Evolutionary conservation across 192 early-diverging fungal genomes (phyloP).

Genomic region (Podila epicladia): DNA sequence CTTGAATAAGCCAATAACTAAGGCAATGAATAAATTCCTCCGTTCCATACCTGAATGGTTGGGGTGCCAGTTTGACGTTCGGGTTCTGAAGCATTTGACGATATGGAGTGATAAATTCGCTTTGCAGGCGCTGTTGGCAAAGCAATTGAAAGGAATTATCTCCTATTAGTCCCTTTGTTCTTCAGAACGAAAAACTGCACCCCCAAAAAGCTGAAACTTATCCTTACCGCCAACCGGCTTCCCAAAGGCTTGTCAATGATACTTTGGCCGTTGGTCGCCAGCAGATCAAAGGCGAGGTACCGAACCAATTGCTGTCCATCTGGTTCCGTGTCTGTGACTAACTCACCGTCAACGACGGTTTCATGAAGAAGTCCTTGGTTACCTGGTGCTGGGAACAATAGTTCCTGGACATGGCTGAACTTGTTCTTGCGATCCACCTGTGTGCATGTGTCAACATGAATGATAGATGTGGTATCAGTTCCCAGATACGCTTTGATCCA

Average conservation of each 20-base stretch:
- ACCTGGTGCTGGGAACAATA: conserved; percentile 70
- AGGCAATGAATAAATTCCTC: conserved; percentile 1
- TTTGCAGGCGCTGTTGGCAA: conserved; percentile 64
- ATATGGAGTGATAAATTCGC: conserved; percentile 74
- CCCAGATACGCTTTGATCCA: background rate
- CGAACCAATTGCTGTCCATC: conserved; percentile 61
- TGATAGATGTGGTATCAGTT: conserved; percentile 1
- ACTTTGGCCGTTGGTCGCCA: conserved; percentile 65
- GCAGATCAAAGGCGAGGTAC: conserved; percentile 78
- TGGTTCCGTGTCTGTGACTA: conserved; percentile 78
- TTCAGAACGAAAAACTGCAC: background rate
- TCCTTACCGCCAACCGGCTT: conserved; percentile 77
- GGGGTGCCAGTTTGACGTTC: conserved; percentile 62
- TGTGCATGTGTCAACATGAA: background rate
- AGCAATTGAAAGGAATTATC: background rate
- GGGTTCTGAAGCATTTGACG: conserved; percentile 54
- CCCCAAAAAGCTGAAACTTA: background rate
- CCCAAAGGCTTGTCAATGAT: conserved; percentile 66
- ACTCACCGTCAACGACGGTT: conserved; percentile 93
- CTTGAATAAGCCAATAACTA: background rate
- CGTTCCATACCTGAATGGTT: conserved; percentile 37
- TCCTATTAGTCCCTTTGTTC: background rate
- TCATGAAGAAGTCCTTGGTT: conserved; percentile 61
- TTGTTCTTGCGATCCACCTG: conserved; percentile 91
- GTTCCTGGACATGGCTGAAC: conserved; percentile 69